These are phyloP conservation scores for Phytophthora ramorum DNA, from an alignment of 352 stramenopile species.

Conservation along the genomic window DNA sequence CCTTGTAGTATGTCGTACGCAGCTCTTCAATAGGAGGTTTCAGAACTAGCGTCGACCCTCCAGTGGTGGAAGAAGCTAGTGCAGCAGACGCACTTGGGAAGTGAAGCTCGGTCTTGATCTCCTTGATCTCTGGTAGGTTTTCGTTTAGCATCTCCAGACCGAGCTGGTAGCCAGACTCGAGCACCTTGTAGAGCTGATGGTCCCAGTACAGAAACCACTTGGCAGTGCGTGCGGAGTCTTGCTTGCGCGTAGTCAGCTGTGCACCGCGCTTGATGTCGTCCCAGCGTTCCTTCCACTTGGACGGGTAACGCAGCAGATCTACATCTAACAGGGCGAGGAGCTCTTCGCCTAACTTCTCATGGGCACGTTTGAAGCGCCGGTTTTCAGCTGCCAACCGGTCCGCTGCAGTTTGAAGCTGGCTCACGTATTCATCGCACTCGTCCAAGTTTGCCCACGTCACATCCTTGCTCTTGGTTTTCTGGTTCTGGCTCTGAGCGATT, in stretches of 20 bases:
- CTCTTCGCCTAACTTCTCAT: conserved; percentile 85
- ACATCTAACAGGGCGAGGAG: conserved; percentile 89
- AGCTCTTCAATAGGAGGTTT: conserved; percentile 94
- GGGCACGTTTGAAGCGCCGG: conserved; percentile 87
- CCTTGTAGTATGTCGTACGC: conserved; percentile 93
- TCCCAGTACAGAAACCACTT: conserved; percentile 96
- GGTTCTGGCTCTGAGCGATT: conserved; percentile 45
- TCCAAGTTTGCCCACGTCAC: conserved; percentile 92
- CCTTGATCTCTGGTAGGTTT: conserved; percentile 91
- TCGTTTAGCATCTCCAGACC: conserved; percentile 95
- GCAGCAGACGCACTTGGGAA: conserved; percentile 47
- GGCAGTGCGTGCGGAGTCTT: conserved; percentile 79
- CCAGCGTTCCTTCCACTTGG: conserved; percentile 90
- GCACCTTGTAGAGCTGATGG: conserved; percentile 95
- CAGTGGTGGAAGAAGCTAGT: conserved; percentile 3
- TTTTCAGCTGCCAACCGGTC: conserved; percentile 93
- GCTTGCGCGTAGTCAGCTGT: conserved; percentile 74
- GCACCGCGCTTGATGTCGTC: conserved; percentile 85
- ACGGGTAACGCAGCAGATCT: conserved; percentile 86
- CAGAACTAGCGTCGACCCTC: conserved; percentile 68
- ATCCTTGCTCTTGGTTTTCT: conserved; percentile 60
- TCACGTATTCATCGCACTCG: conserved; percentile 94
- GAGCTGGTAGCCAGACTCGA: conserved; percentile 94
- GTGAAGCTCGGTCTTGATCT: conserved; percentile 80
- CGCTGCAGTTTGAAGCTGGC: conserved; percentile 89